Evolutionary conservation across 2,329 filamentous ascomycete genomes (phyloP).

Genomic region (Botrytis squamosa): DNA sequence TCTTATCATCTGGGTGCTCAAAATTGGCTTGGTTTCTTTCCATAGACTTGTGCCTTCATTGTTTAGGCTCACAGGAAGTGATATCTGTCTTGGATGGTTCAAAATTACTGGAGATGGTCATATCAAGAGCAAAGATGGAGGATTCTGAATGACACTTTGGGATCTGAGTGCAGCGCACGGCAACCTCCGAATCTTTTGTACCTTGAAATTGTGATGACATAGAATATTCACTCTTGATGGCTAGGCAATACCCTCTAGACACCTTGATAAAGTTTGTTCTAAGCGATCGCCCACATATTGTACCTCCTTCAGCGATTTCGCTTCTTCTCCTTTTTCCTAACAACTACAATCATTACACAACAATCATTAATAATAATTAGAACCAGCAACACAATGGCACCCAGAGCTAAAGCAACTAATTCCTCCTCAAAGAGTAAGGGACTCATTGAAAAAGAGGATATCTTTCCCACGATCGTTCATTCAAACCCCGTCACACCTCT

Average conservation of each 20-base stretch:
- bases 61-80: background rate
- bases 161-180: background rate
- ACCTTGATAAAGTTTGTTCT: background rate
- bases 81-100: too few relatives aligned
- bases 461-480: background rate
- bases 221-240: background rate
- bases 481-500: background rate
- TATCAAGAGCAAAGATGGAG: background rate
- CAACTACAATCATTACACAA: conserved; percentile 6
- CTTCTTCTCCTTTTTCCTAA: background rate
- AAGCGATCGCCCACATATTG: background rate
- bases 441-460: background rate
- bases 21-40: background rate
- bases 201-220: background rate
- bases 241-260: background rate
- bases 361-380: background rate
- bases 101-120: background rate
- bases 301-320: conserved; percentile 1
- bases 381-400: background rate
- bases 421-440: background rate
- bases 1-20: background rate
- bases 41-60: background rate
- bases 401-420: too few relatives aligned
- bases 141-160: background rate
- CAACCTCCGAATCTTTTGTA: too few relatives aligned